Percentiles rank a stretch among this genome's conserved stretches.
Conservation (phyloP, 495 filamentous ascomycete genomes). For the Neurospora sp. region DNA sequence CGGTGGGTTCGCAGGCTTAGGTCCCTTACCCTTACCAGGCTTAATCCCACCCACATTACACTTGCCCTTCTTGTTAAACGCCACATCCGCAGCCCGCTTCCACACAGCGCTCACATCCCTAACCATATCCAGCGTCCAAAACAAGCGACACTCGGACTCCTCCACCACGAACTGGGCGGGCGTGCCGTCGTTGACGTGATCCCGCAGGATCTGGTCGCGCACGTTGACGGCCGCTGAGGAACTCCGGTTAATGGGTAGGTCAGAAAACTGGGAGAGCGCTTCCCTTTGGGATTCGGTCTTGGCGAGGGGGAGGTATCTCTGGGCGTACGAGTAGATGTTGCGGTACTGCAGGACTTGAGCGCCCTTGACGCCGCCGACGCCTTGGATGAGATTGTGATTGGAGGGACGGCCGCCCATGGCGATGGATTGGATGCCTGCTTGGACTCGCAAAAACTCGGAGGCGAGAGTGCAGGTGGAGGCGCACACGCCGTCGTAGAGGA, state of each 20-base stretch:
- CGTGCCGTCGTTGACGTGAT: slow-evolving; percentile 21
- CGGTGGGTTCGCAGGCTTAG: background rate
- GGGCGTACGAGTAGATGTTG: slow-evolving; percentile 1
- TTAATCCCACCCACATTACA: slow-evolving; percentile 6
- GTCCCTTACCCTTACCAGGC: background rate
- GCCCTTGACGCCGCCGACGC: slow-evolving; percentile 51
- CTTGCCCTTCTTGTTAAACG: slow-evolving; percentile 30
- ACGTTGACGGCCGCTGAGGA: slow-evolving; percentile 1
- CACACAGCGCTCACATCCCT: slow-evolving; percentile 32
- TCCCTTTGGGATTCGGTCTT: background rate
- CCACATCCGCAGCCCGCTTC: slow-evolving; percentile 44
- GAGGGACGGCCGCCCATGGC: slow-evolving; percentile 47
- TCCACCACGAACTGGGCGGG: slow-evolving; percentile 44
- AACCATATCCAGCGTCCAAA: slow-evolving; percentile 38
- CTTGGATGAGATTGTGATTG: slow-evolving; percentile 40
- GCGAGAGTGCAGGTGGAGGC: slow-evolving; percentile 52
- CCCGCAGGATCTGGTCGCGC: slow-evolving; percentile 18
- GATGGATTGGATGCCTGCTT: slow-evolving; percentile 44
- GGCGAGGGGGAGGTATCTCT: background rate
- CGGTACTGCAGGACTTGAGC: slow-evolving; percentile 13
- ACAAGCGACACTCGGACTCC: slow-evolving; percentile 41
- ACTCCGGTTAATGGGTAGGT: background rate
- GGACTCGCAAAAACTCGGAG: slow-evolving; percentile 42
- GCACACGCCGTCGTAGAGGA: slow-evolving; percentile 44
- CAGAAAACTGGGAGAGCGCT: background rate